Conservation (phyloP, 441 rosid species). For the Manihot esculenta region DNA sequence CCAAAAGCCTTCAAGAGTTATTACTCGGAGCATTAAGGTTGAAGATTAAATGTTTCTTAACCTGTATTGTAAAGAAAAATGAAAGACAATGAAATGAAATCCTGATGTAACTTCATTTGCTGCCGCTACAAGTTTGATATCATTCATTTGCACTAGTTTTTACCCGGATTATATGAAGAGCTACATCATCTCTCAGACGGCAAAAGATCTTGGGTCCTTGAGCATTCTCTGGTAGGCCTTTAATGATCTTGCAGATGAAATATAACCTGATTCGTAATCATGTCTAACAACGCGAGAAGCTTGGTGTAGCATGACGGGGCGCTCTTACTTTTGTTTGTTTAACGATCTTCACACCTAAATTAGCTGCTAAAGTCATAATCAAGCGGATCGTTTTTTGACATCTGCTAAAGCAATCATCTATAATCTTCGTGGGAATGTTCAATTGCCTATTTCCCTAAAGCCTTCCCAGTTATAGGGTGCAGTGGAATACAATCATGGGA, state of each 20-base stretch:
- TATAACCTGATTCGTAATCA: too few species aligned
- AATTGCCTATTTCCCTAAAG: too few species aligned
- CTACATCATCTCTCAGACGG: background rate
- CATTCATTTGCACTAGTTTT: background rate
- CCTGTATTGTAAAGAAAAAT: background rate
- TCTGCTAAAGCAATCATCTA: too few species aligned
- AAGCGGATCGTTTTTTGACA: too few species aligned
- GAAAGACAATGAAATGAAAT: background rate
- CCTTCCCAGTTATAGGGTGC: too few species aligned
- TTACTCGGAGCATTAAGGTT: slow-evolving; percentile 43
- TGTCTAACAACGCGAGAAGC: background rate
- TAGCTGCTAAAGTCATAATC: too few species aligned
- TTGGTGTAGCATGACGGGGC: background rate
- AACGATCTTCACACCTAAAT: too few species aligned
- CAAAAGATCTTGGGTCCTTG: background rate
- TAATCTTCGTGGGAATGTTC: too few species aligned
- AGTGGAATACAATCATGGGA: too few species aligned
- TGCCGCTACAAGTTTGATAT: too few species aligned
- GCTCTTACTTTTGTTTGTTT: background rate
- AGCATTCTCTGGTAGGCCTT: background rate
- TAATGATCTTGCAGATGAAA: background rate
- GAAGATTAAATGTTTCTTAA: slow-evolving; percentile 19
- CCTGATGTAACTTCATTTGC: too few species aligned
- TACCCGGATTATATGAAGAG: too few species aligned
- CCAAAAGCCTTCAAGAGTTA: slow-evolving; percentile 74